These are phyloP conservation scores for Papiliotrema nemorosa DNA, from an alignment of 1,284 basidiomycete genomes.

Conservation along the genomic window DNA sequence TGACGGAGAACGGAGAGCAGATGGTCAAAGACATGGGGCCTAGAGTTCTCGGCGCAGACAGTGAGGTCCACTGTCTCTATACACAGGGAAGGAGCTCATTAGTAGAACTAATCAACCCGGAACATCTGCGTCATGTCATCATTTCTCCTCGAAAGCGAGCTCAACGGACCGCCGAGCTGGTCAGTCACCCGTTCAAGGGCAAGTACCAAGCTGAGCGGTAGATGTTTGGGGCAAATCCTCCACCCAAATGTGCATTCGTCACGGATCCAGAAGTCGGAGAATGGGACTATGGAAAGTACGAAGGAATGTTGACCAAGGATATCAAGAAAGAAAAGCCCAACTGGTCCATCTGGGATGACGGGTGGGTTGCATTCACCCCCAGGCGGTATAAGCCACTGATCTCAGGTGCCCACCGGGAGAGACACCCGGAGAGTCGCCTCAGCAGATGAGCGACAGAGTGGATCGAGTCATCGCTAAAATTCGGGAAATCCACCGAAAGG, in stretches of 20 bases:
- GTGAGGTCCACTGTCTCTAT: conserved; percentile 54
- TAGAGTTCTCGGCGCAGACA: conserved; percentile 67
- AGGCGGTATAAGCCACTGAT: background rate
- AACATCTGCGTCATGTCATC: conserved; percentile 68
- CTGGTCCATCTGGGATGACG: conserved; percentile 81
- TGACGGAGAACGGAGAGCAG: conserved; percentile 74
- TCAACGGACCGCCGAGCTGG: conserved; percentile 74
- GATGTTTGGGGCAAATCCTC: conserved; percentile 44
- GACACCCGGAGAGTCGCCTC: conserved; percentile 70
- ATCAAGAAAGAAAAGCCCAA: conserved; percentile 64
- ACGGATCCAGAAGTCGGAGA: conserved; percentile 53
- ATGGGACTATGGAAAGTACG: conserved; percentile 90
- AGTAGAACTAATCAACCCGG: conserved; percentile 75
- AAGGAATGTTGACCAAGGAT: conserved; percentile 71
- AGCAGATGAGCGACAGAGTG: conserved; percentile 72
- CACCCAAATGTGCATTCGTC: conserved; percentile 26
- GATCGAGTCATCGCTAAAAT: conserved; percentile 73
- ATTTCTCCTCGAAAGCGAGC: conserved; percentile 82
- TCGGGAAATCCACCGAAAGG: conserved; percentile 68
- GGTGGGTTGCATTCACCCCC: conserved; percentile 50
- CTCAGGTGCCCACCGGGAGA: conserved; percentile 63
- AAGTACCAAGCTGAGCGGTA: conserved; percentile 4
- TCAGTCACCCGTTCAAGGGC: conserved; percentile 12
- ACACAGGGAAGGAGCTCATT: background rate
- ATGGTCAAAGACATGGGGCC: conserved; percentile 65